Percentiles rank a stretch among this genome's conserved stretches.
Conservation (phyloP, 306 rosid species). For the Hippophae gyantsensis region DNA sequence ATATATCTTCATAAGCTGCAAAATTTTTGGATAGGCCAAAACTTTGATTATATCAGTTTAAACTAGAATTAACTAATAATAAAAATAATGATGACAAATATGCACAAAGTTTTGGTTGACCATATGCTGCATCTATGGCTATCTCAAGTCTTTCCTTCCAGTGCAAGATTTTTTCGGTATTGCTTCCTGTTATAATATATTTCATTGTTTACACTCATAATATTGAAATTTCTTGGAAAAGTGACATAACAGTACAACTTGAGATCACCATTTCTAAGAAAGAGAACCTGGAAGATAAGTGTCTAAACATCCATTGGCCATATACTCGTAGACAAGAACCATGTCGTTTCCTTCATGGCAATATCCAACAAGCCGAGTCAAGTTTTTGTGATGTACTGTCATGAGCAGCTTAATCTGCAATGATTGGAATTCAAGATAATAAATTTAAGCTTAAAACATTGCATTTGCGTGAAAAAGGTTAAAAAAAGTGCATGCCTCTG, state of each 20-base stretch:
- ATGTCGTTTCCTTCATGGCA: conserved; percentile 18
- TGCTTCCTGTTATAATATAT: neutral
- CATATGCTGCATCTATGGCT: conserved; percentile 13
- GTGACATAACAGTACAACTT: no score
- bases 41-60: neutral
- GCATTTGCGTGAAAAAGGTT: neutral
- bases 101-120: neutral
- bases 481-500: conserved; percentile 27
- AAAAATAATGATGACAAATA: neutral
- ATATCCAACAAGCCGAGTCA: conserved; percentile 25
- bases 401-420: conserved; percentile 31
- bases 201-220: neutral
- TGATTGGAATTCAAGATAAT: neutral
- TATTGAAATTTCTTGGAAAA: neutral
- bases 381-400: conserved; percentile 34
- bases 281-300: conserved; percentile 19
- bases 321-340: conserved; percentile 28
- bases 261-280: neutral
- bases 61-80: neutral
- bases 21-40: conserved; percentile 53
- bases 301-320: conserved; percentile 24
- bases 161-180: neutral
- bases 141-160: conserved; percentile 16
- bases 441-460: neutral
- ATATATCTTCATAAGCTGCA: conserved; percentile 26